Evolutionary conservation across 208 protist genomes (phyloP).

Genomic region (Acanthamoeba lenticulata): DNA sequence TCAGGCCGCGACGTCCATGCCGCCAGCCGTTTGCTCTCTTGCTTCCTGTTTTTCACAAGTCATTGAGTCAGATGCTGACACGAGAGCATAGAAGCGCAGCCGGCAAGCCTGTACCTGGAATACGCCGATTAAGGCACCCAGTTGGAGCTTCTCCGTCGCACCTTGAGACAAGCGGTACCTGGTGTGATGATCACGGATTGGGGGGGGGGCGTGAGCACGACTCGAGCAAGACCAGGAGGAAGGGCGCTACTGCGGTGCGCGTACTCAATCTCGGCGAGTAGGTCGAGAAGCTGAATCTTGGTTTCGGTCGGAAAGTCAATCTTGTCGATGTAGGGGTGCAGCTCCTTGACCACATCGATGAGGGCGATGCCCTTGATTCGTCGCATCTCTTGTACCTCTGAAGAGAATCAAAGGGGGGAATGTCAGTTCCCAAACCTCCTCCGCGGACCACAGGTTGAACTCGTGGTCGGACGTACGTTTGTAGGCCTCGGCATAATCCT

Average conservation of each 20-base stretch:
- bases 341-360: constrained; percentile 84
- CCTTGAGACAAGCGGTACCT: constrained; percentile 79
- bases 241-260: background rate
- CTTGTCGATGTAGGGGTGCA: constrained; percentile 70
- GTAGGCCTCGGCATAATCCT: constrained; percentile 72
- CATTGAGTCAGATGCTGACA: background rate
- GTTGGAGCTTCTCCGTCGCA: constrained; percentile 83
- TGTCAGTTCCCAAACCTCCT: background rate
- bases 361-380: constrained; percentile 85
- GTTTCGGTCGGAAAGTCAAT: constrained; percentile 66
- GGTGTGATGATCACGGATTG: background rate
- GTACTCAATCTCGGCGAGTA: constrained; percentile 79
- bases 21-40: constrained; percentile 6
- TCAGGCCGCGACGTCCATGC: background rate
- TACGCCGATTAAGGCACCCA: constrained; percentile 79
- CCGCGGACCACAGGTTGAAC: background rate
- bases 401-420: background rate
- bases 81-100: background rate
- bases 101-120: constrained; percentile 68
- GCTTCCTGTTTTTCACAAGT: background rate
- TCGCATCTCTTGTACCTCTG: constrained; percentile 78
- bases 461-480: background rate
- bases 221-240: background rate
- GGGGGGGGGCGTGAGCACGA: background rate
- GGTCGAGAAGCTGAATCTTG: constrained; percentile 72